Evolutionary conservation across 2,329 filamentous ascomycete species (phyloP), one percentile per base, ranked within the genome.

Genomic region (Neofusicoccum parvum): DNA sequence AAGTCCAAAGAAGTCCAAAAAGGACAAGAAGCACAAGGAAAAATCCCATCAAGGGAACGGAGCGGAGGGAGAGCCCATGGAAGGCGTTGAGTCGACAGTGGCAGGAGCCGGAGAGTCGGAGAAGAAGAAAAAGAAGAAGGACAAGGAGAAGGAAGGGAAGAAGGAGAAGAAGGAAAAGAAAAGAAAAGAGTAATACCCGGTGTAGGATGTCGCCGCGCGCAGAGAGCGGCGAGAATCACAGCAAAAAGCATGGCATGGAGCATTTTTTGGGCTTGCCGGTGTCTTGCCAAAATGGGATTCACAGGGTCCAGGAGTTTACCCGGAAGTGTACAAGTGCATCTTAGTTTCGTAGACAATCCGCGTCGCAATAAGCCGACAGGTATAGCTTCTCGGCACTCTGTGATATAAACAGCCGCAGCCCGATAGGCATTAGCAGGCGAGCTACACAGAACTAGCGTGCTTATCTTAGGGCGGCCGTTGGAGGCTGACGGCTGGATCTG

Each of bases 1-100:
- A 48, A 79, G 27, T n/a, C n/a, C 79, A 72, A 80, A 79, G 69
- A 20, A 71, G 45, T 45, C 65, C 60, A 45, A 49, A 48, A 56
- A 66, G 64, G 65, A 69, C 14, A 66, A 62, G 49, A 63, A 48
- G 65, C 39, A 62, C 9, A 63, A 60, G 17, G 20, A 39, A n/a
- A 66, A 51, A 41, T 54, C 62, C 14, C n/a, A 17, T 14, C n/a
- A 69, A 43, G 65, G 68, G 36, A 66, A 66, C 3, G 63, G 39
- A 14, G 27, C 37, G 43, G 50, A 15, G 11, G 62, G 64, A 6
- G 64, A 67, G 15, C 65, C 67, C 2, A 53, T 60, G 49, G 65
- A 69, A 14, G 68, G 53, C 3, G 62, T 69, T 34, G 64, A 70
- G 39, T 39, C 65, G 51, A 46, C 45, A 10, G 66, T 41, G 27